Evolutionary conservation across 1,284 basidiomycete genomes (phyloP).

Genomic region (Rhodotorula sp.): DNA sequence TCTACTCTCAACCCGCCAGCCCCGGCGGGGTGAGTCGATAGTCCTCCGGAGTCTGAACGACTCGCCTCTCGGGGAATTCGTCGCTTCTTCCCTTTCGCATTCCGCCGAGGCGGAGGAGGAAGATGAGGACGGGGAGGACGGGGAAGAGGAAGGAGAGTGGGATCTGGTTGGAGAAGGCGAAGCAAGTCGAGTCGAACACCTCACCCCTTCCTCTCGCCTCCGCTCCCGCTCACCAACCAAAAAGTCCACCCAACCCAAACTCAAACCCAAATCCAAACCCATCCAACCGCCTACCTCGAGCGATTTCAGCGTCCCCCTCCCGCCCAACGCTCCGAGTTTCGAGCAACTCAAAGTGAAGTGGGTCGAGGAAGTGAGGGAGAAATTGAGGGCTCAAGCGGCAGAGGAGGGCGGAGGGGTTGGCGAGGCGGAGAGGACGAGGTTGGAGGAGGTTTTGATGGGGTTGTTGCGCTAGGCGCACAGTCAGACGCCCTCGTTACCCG

Average conservation of each 20-base stretch:
- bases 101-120: constrained; percentile 4
- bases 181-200: constrained; percentile 17
- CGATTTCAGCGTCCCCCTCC: not conserved
- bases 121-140: constrained; percentile 6
- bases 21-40: constrained; percentile 29
- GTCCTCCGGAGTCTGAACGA: constrained; percentile 27
- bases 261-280: not conserved
- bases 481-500: no score
- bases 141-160: constrained; percentile 25
- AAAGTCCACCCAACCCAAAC: not conserved
- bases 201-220: not conserved
- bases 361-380: not conserved
- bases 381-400: not conserved
- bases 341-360: constrained; percentile 4
- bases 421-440: constrained; percentile 8
- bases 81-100: constrained; percentile 4
- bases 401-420: not conserved
- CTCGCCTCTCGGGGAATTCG: constrained; percentile 27
- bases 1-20: constrained; percentile 1
- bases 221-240: not conserved
- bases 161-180: constrained; percentile 28
- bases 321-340: not conserved
- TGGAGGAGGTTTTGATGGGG: constrained; percentile 6
- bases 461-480: not conserved
- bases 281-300: not conserved